Evolutionary conservation across 2,329 filamentous ascomycete genomes (phyloP), one percentile per base, ranked within the genome.

Genomic region (Geosmithia morbida): DNA sequence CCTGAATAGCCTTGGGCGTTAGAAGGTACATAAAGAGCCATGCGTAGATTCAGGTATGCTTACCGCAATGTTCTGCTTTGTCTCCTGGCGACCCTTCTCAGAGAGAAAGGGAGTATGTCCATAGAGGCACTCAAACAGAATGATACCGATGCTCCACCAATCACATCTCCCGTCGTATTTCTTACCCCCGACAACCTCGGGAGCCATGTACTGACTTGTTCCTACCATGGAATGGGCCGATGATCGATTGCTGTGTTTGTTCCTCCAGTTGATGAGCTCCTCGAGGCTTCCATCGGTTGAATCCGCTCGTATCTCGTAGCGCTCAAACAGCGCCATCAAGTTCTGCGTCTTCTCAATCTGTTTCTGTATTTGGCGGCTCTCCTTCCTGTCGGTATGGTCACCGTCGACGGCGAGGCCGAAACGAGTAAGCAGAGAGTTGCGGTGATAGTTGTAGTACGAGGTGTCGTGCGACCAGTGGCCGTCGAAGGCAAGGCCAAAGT

Each of bases 201-300:
- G 90, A 1, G 92, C 90, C 92, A 96, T 97, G 67, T 97, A 97
- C 60, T 96, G 90, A 60, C 88, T 95, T 2, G 92, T 97, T 2
- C 90, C 90, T 11, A 97, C 90, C 1, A 95, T 81, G 43, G 88
- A 95, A 54, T 81, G 78, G 1, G 90, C 90, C 33, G 87, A 74
- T 33, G 77, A 76, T 40, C 87, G 79, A 54, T 81, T 83, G 22
- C 83, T 76, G 51, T 72, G 75, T 16, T 72, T 71, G 57, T 87
- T 81, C 43, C 85, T 75, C 83, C 81, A 88, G 51, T 74, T 72
- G 43, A 89, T 64, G 45, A 89, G 67, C 51, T 53, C 54, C 43
- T 56, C 54, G 13, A 66, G 53, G 44, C 62, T 57, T 14, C 57
- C 55, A 16, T 60, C 54, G 11, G 51, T 51, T 10, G 48, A 48